Conservation (phyloP, 768 basidiomycete genomes). For the Podaxis pistillaris region DNA sequence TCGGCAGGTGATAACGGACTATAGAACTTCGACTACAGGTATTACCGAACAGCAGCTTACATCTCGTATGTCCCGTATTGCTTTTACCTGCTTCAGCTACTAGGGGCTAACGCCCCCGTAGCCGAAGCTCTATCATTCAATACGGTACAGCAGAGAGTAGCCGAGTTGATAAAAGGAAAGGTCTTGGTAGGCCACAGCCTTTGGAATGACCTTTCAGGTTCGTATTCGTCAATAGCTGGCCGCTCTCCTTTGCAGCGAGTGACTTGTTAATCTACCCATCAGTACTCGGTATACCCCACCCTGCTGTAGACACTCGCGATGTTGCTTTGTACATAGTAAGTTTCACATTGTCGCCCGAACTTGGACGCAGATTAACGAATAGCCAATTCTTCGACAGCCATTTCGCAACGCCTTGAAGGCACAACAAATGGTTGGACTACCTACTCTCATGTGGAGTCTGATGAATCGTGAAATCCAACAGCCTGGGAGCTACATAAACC, state of each 20-base stretch:
- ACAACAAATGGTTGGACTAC: conserved; percentile 69
- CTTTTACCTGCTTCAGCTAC: background rate
- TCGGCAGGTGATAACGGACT: conserved; percentile 58
- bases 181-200: conserved; percentile 74
- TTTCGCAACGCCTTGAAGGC: conserved; percentile 72
- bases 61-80: conserved; percentile 31
- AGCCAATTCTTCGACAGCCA: conserved; percentile 37
- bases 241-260: background rate
- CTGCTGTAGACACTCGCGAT: conserved; percentile 75
- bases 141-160: conserved; percentile 64
- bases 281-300: conserved; percentile 82
- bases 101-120: conserved; percentile 20
- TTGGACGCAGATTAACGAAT: conserved; percentile 10
- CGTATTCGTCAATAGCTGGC: conserved; percentile 19
- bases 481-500: conserved; percentile 60
- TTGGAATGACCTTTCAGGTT: conserved; percentile 82
- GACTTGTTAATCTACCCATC: conserved; percentile 11
- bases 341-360: conserved; percentile 9
- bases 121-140: conserved; percentile 55
- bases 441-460: conserved; percentile 79
- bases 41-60: conserved; percentile 40
- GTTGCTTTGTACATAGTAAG: conserved; percentile 69
- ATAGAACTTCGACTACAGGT: conserved; percentile 64
- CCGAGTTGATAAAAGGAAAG: conserved; percentile 66
- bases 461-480: conserved; percentile 73